Base-by-base conservation (phyloP, 352 stramenopile genomes). In the Phytophthora colocasiae region DNA sequence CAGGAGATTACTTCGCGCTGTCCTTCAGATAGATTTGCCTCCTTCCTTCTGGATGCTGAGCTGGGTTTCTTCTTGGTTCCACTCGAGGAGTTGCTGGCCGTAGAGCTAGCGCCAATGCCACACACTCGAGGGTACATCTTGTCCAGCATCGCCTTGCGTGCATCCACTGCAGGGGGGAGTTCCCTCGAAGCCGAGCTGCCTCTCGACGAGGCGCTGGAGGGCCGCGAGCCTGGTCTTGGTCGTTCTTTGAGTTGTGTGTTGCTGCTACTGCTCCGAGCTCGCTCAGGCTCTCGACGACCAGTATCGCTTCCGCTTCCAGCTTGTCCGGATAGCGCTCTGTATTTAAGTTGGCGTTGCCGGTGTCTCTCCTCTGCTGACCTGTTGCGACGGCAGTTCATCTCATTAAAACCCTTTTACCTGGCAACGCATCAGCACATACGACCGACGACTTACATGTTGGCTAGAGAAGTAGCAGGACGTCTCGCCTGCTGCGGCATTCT, bases 101-200 rank as follows among this genome's bases (percentile, higher is more conserved):
- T 74, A 14, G 59, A 55, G 6, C 44, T 36, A 2, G 64, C 24
- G 17, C 71, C 55, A 2, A 85, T 77, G 0, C 85, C 87, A 26
- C 81, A 93, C 3, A 95, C 81, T 12, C 88, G 88, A 34, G 88
- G 86, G 43, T 88, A 92, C 83, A 94, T 94, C 45, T 85, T 87
- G 57, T 94, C 73, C 47, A 96, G 58, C 58, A 93, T 71, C 6
- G 79, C 85, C 54, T 94, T 94, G 6, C 86, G 77, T 36, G 71
- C 64, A 52, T 76, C 73, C 11, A 71, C 14, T 1, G 57, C 34
- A 17, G 52, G 61, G 6, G 67, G 72, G 6, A 66, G 57, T 9
- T 70, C 41, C 11, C 40, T 59, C 6, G 63, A 32, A 8, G 40
- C 57, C 27, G 50, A 62, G 6, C 58, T 60, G 6, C 55, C 46